A percentile compares a stretch with the other conserved stretches of the same genome.
Conservation (phyloP, 768 basidiomycete genomes). For the Gloeopeniophorella convolvens region DNA sequence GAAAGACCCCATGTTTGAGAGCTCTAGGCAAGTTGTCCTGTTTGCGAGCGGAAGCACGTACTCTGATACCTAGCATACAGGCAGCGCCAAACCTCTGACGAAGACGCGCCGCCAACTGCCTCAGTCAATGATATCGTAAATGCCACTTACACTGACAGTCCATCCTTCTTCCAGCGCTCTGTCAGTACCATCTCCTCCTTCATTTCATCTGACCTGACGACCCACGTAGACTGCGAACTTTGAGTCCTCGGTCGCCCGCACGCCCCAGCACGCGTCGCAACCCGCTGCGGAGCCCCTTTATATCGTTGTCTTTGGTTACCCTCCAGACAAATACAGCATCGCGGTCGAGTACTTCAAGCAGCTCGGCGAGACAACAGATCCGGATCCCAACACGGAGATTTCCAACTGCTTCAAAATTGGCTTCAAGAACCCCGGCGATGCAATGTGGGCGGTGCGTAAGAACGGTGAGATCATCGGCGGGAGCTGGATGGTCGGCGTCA, state of each 20-base stretch:
- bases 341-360: constrained; percentile 71
- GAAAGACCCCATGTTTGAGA: constrained; percentile 82
- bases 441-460: constrained; percentile 70
- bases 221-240: constrained; percentile 33
- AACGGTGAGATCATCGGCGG: constrained; percentile 76
- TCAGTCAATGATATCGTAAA: constrained; percentile 73
- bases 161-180: constrained; percentile 37
- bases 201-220: not conserved
- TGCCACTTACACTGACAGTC: constrained; percentile 41
- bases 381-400: constrained; percentile 61
- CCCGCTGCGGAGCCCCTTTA: constrained; percentile 42
- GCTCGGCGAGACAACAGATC: constrained; percentile 63
- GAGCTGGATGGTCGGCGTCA: constrained; percentile 78
- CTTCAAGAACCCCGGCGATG: constrained; percentile 64
- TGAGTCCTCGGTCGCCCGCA: constrained; percentile 29
- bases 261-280: constrained; percentile 17
- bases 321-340: constrained; percentile 65
- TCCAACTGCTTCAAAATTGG: constrained; percentile 79
- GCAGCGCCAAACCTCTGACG: constrained; percentile 25
- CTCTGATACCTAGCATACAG: constrained; percentile 5
- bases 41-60: not conserved
- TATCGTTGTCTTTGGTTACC: constrained; percentile 86
- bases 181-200: constrained; percentile 29
- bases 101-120: constrained; percentile 72
- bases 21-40: constrained; percentile 41